Conservation (phyloP, 352 stramenopile genomes). For the Phytopythium oedochilum region DNA sequence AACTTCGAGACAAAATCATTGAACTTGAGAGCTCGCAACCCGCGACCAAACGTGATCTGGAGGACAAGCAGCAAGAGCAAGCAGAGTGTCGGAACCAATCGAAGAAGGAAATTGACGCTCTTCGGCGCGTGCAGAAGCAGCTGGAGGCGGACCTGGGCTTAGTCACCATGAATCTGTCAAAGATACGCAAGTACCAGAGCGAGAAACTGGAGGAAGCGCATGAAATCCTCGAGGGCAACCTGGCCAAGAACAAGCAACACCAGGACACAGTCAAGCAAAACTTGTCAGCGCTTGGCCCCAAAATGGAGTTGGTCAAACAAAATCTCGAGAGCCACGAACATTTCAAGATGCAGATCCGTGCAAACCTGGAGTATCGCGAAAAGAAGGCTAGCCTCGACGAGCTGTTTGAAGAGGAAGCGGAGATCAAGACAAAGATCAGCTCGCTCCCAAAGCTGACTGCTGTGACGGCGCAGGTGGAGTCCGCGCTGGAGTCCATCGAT, state of each 20-base stretch:
- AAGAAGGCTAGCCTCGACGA: slow-evolving; percentile 44
- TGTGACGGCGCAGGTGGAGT: slow-evolving; percentile 36
- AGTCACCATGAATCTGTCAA: slow-evolving; percentile 29
- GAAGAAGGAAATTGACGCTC: slow-evolving; percentile 18
- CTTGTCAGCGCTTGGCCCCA: slow-evolving; percentile 40
- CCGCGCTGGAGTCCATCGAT: slow-evolving; percentile 23
- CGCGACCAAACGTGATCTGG: slow-evolving; percentile 34
- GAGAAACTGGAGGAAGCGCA: slow-evolving; percentile 37
- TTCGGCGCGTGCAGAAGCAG: slow-evolving; percentile 35
- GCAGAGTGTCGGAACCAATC: slow-evolving; percentile 22
- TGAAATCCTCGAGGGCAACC: slow-evolving; percentile 33
- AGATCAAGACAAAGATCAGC: slow-evolving; percentile 41
- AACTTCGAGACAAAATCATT: slow-evolving; percentile 36
- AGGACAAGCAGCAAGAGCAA: slow-evolving; percentile 36
- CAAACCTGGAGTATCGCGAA: slow-evolving; percentile 72
- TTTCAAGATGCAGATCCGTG: slow-evolving; percentile 64
- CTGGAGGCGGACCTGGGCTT: slow-evolving; percentile 33
- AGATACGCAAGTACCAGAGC: slow-evolving; percentile 27
- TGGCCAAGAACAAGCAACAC: slow-evolving; percentile 38
- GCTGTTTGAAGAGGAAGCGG: slow-evolving; percentile 28
- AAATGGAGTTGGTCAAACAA: slow-evolving; percentile 33
- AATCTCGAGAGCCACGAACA: slow-evolving; percentile 48
- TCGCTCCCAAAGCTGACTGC: slow-evolving; percentile 43
- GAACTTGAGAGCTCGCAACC: slow-evolving; percentile 34
- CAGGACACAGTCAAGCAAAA: slow-evolving; percentile 28